A percentile compares a stretch with the other conserved stretches of the same genome.
phyloP scores from a whole-genome alignment of 805 yeast genomes.

The Nakazawaea laoshanensis region DNA sequence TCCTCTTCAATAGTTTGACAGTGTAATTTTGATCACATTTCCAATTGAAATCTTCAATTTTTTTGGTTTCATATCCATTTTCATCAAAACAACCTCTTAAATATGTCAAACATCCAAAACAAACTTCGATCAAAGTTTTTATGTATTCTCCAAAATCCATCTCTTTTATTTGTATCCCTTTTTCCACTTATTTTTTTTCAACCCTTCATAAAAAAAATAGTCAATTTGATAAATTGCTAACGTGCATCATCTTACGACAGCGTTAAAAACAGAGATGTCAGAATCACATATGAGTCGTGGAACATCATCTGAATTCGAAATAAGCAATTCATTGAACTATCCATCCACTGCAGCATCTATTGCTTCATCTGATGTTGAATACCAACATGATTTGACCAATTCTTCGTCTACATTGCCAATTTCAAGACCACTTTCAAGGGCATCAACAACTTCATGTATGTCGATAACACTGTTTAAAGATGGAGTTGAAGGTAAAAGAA shows the following conservation, averaged over 20 bases:
- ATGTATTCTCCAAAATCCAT: slow-evolving; percentile 38
- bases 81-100: slow-evolving; percentile 52
- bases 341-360: slow-evolving; percentile 19
- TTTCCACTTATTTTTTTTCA: too few species aligned
- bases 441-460: slow-evolving; percentile 57
- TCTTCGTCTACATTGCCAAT: slow-evolving; percentile 13
- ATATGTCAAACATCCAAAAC: slow-evolving; percentile 50
- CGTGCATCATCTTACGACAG: too few species aligned
- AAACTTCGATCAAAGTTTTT: slow-evolving; percentile 39
- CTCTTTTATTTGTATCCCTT: too few species aligned
- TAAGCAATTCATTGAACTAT: slow-evolving; percentile 1
- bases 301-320: slow-evolving; percentile 9
- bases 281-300: slow-evolving; percentile 10
- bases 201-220: too few species aligned
- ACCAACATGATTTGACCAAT: slow-evolving; percentile 14
- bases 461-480: slow-evolving; percentile 71
- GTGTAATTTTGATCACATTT: too few species aligned
- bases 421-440: slow-evolving; percentile 54
- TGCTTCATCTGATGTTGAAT: slow-evolving; percentile 19
- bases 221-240: too few species aligned
- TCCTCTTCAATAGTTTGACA: too few species aligned
- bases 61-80: slow-evolving; percentile 40
- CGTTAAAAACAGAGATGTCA: slow-evolving; percentile 1
- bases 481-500: slow-evolving; percentile 58
- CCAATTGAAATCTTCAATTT: too few species aligned